Conservation (phyloP, 768 basidiomycete genomes). For the Psilocybe tampanensis region DNA sequence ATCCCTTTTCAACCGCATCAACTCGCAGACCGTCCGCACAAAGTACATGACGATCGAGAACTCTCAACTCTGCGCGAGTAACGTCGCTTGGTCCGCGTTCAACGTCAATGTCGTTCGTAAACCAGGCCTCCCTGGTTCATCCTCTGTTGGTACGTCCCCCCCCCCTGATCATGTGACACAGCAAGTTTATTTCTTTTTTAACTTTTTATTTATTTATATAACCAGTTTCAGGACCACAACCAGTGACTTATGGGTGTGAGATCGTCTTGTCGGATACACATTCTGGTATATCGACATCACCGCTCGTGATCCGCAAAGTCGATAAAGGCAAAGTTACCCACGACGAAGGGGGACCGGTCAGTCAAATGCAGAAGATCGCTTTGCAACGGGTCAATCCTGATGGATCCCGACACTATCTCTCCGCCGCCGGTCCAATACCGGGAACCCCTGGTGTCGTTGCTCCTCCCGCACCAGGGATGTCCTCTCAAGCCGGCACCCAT, state of each 20-base stretch:
- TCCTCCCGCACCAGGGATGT: slow-evolving; percentile 74
- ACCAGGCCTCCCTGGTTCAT: slow-evolving; percentile 54
- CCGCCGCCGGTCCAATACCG: slow-evolving; percentile 84
- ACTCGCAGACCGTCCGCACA: slow-evolving; percentile 94
- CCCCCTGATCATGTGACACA: slow-evolving; percentile 54
- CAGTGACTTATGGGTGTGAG: slow-evolving; percentile 90
- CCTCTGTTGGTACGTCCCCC: slow-evolving; percentile 65
- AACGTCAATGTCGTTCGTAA: slow-evolving; percentile 87
- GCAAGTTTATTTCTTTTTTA: slow-evolving; percentile 19
- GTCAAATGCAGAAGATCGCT: slow-evolving; percentile 97
- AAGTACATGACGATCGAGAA: slow-evolving; percentile 96
- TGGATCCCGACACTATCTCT: slow-evolving; percentile 85
- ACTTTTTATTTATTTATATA: slow-evolving; percentile 30
- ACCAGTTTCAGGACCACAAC: slow-evolving; percentile 65
- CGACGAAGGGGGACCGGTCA: slow-evolving; percentile 92
- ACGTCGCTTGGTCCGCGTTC: slow-evolving; percentile 92
- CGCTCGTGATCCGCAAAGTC: slow-evolving; percentile 88
- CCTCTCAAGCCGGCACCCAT: slow-evolving; percentile 78
- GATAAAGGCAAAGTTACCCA: slow-evolving; percentile 86
- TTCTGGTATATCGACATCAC: slow-evolving; percentile 84
- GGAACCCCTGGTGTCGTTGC: slow-evolving; percentile 71
- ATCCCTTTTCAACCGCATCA: slow-evolving; percentile 94
- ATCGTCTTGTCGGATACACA: slow-evolving; percentile 84
- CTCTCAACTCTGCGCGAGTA: slow-evolving; percentile 83
- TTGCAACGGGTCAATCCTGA: slow-evolving; percentile 81